Percentiles rank a stretch among this genome's conserved stretches.
Evolutionary conservation across 352 stramenopile genomes (phyloP).

Genomic region (Salisapilia sapeloensis): DNA sequence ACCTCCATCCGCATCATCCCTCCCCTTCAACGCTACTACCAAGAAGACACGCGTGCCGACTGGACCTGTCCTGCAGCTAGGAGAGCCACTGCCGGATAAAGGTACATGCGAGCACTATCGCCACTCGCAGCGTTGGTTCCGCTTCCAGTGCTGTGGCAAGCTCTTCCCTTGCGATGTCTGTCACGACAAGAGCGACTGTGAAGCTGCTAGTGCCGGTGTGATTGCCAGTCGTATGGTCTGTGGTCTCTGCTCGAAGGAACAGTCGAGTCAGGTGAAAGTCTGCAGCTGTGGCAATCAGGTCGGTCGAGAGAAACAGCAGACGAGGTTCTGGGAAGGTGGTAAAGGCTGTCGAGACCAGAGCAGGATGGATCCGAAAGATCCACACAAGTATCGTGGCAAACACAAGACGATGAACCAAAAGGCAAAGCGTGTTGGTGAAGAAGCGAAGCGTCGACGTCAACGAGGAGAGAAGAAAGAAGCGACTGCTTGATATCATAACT

Average conservation of each 20-base stretch:
- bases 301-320: conserved; percentile 17
- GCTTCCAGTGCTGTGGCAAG: conserved; percentile 76
- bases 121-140: conserved; percentile 67
- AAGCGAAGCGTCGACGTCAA: conserved; percentile 21
- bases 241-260: conserved; percentile 66
- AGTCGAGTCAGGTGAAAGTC: conserved; percentile 52
- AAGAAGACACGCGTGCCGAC: conserved; percentile 19
- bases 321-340: conserved; percentile 64
- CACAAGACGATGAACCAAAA: conserved; percentile 78
- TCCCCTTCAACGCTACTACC: conserved; percentile 10
- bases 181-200: conserved; percentile 55
- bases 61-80: conserved; percentile 47
- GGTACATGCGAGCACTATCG: conserved; percentile 66
- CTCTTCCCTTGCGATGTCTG: conserved; percentile 69
- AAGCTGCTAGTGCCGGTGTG: conserved; percentile 46
- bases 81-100: conserved; percentile 49
- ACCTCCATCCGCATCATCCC: not conserved
- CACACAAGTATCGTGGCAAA: conserved; percentile 50
- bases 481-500: no score
- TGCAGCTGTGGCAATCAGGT: conserved; percentile 65
- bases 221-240: conserved; percentile 75
- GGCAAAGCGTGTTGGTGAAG: conserved; percentile 41
- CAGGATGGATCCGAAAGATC: conserved; percentile 46
- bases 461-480: not conserved
- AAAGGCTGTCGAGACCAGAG: conserved; percentile 40